These are phyloP conservation scores for Sphagnurus paluster DNA, from an alignment of 1,284 basidiomycete species.

Conservation along the genomic window DNA sequence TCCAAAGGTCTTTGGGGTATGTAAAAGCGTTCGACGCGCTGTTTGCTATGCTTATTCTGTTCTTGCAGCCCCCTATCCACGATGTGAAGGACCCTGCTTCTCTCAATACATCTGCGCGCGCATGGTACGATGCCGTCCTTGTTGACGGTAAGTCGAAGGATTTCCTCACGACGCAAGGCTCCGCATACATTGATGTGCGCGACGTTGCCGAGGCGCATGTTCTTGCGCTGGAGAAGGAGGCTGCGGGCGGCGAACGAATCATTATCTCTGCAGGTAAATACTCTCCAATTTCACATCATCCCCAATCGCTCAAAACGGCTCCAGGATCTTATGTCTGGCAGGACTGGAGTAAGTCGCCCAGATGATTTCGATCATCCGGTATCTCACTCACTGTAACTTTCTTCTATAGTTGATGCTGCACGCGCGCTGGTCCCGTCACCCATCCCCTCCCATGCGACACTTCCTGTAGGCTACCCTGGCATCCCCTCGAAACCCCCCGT, in stretches of 20 bases:
- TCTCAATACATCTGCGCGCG: constrained; percentile 24
- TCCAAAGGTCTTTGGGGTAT: constrained; percentile 35
- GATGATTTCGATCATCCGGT: constrained; percentile 3
- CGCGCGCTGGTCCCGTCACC: constrained; percentile 28
- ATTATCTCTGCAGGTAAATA: constrained; percentile 25
- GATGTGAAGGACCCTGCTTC: constrained; percentile 9
- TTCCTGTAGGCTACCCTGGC: constrained; percentile 25
- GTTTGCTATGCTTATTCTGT: background rate
- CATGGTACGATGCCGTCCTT: constrained; percentile 25
- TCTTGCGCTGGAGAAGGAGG: constrained; percentile 26
- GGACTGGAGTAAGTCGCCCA: constrained; percentile 16
- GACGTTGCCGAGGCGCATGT: constrained; percentile 30
- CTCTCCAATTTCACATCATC: background rate
- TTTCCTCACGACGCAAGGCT: constrained; percentile 19
- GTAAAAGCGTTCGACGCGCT: constrained; percentile 3
- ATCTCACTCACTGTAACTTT: background rate
- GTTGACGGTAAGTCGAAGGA: constrained; percentile 19
- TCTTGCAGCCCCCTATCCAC: constrained; percentile 31
- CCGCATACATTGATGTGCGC: constrained; percentile 30
- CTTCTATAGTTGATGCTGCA: constrained; percentile 48
- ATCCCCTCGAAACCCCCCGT: constrained; percentile 27
- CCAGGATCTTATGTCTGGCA: constrained; percentile 20
- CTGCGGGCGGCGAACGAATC: constrained; percentile 33
- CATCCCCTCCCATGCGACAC: constrained; percentile 20
- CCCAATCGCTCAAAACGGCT: background rate